These are phyloP conservation scores for Ophiostoma ulmi DNA, from an alignment of 2,329 filamentous ascomycete species.

Conservation along the genomic window DNA sequence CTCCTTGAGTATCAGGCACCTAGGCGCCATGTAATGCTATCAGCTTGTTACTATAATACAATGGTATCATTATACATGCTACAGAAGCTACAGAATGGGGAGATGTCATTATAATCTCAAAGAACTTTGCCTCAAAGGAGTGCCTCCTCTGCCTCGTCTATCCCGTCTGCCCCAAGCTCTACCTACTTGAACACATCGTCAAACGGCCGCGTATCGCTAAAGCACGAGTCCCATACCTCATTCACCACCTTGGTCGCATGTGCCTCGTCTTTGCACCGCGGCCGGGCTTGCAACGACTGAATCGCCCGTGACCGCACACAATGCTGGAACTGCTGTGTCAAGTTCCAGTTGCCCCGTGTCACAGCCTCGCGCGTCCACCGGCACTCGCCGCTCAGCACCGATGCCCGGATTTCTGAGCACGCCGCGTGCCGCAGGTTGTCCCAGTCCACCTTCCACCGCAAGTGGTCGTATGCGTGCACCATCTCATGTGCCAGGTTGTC, in stretches of 20 bases:
- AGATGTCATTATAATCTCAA: not conserved
- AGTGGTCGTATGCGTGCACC: constrained; percentile 92
- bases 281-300: constrained; percentile 70
- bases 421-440: constrained; percentile 78
- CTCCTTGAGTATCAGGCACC: not conserved
- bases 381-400: constrained; percentile 89
- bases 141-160: too few species aligned
- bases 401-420: constrained; percentile 93
- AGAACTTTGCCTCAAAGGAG: too few species aligned
- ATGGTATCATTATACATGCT: constrained; percentile 12
- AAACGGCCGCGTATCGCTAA: constrained; percentile 87
- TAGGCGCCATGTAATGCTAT: not conserved
- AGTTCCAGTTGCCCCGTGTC: constrained; percentile 74
- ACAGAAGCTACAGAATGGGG: constrained; percentile 17
- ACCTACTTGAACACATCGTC: constrained; percentile 84
- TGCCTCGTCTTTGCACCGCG: constrained; percentile 75
- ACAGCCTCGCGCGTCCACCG: constrained; percentile 84
- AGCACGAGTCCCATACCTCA: constrained; percentile 98
- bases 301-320: constrained; percentile 82
- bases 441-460: constrained; percentile 87
- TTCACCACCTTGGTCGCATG: constrained; percentile 87
- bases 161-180: constrained; percentile 14
- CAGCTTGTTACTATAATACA: not conserved
- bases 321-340: constrained; percentile 89
- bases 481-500: constrained; percentile 96